Base-by-base conservation (phyloP, 129 eudicot species). In the Kitagawia praeruptora region DNA sequence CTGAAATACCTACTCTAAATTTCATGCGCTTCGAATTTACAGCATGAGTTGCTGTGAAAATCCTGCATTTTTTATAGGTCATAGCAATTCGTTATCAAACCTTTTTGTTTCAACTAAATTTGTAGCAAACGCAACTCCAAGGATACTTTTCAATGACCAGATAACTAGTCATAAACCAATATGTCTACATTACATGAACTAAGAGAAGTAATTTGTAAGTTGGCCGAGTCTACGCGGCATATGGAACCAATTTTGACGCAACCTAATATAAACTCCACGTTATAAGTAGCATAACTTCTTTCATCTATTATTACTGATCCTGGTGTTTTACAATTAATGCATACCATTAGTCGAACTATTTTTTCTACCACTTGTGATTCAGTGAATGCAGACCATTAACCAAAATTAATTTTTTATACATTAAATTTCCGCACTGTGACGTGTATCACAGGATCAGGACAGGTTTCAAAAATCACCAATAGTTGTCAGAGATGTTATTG, bases 11-110 rank as follows among this genome's bases (percentile, higher is more conserved):
- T 2, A 82, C 82, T 84, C 90, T 92, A 42, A 82, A 75, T 86
- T 90, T 96, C 31, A 96, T 4, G 8, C 71, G 84, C 83, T 92
- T 96, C 25, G 91, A 89, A 77, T 90, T 96, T 13, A 87, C 74
- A 40, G 99, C 99, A 82, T 96, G 99, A 61, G 92, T 92, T 78
- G 95, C 95, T 27, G 99, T 96, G 79, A 85, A 92, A 6, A 96
- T 86, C 87, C 99, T 95, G 91, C 75, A 74, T 58, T n/a, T 23
- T 19, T 58, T 58, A 8, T 31, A 58, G 66, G 66, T 7, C 4
- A 3, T 58, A 58, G 66, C 66, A 58, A 58, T 58, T 18, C 8
- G 34, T 66, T 28, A 66, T 40, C 71, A 66, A 66, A 66, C 14
- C 16, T 7, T 66, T n/a, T 28, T 66, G 1, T 12, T 6, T 41